Percentiles rank a stretch among this genome's conserved stretches.
Evolutionary conservation across 306 rosid genomes (phyloP).

Genomic region (Corylus americana): DNA sequence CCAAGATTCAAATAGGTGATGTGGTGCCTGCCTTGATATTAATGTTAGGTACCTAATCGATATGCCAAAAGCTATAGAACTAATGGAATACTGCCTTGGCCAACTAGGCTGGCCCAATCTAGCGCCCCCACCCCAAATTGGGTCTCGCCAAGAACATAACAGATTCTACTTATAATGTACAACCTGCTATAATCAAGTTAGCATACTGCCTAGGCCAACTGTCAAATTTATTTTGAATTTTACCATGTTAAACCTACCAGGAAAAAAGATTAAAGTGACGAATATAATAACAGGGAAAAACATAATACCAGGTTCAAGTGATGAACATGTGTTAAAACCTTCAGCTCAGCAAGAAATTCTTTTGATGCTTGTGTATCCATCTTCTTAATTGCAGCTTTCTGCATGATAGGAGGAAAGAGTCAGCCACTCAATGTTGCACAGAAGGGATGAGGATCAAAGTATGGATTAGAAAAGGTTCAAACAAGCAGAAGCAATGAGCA

Average conservation of each 20-base stretch:
- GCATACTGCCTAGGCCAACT: not conserved
- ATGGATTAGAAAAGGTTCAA: not conserved
- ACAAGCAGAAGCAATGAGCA: no score
- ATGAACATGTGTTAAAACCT: slow-evolving; percentile 75
- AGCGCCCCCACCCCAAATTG: no score
- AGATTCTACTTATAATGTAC: not conserved
- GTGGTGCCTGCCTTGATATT: no score
- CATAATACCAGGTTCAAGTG: slow-evolving; percentile 74
- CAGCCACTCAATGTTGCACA: not conserved
- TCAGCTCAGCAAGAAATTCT: slow-evolving; percentile 68
- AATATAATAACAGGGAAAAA: slow-evolving; percentile 6
- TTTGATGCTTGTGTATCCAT: slow-evolving; percentile 88
- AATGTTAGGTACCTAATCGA: no score
- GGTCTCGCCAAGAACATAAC: no score
- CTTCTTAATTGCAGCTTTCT: slow-evolving; percentile 77
- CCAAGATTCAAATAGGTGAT: no score
- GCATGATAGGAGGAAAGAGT: slow-evolving; percentile 18
- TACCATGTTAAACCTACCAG: not conserved
- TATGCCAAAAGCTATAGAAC: no score
- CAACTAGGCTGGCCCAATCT: no score
- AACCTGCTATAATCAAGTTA: slow-evolving; percentile 8
- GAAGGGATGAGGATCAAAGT: not conserved
- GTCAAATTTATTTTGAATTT: not conserved
- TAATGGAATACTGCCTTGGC: no score
- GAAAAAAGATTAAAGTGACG: not conserved